Base-by-base conservation (phyloP, 495 filamentous ascomycete genomes). In the Neurospora sublineolata region DNA sequence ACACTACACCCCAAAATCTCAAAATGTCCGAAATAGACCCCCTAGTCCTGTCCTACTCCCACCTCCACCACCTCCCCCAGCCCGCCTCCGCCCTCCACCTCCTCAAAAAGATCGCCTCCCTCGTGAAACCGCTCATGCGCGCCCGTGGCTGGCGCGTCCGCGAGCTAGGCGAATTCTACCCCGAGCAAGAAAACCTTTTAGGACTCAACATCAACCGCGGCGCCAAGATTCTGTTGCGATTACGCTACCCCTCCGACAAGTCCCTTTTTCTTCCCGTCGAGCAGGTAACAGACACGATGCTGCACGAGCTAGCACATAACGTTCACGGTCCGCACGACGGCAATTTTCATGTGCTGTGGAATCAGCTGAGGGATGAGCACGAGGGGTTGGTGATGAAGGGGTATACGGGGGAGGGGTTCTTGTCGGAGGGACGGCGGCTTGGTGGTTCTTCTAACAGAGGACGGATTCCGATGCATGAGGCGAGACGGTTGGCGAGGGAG, bases 121-220 rank as follows among this genome's bases (percentile, higher is more conserved):
- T 97, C 16, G 94, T 98, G 58, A 99, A 97, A 79, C 95, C 95
- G 16, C 92, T 99, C 70, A 98, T 98, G 94, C 85, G 92, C 73
- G 92, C 92, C 68, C 86, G 93, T 58, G 84, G 84, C 33, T 99
- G 94, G 92, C 90, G 81, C 73, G 92, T 99, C 27, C 87, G 88
- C 8, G 87, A 90, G 46, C 87, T 99, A 18, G 87, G 88, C 36
- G 95, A 98, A 79, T 96, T 99, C 80, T 92, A 90, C 72, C 95
- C 94, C 0, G 82, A 86, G 2, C 84, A 96, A 74, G 79, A 81
- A 8, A 93, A 92, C 70, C 86, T 97, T 0, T 82, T 97, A 90
- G 89, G 91, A 3, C 79, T 97, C 10, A 99, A 99, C 77, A 82
- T 90, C 76, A 90, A 93, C 74, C 75, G 76, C 9, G 93, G 93